Percentiles rank a stretch among this genome's conserved stretches.
Evolutionary conservation across 306 rosid genomes (phyloP).

Genomic region (Cercis canadensis): DNA sequence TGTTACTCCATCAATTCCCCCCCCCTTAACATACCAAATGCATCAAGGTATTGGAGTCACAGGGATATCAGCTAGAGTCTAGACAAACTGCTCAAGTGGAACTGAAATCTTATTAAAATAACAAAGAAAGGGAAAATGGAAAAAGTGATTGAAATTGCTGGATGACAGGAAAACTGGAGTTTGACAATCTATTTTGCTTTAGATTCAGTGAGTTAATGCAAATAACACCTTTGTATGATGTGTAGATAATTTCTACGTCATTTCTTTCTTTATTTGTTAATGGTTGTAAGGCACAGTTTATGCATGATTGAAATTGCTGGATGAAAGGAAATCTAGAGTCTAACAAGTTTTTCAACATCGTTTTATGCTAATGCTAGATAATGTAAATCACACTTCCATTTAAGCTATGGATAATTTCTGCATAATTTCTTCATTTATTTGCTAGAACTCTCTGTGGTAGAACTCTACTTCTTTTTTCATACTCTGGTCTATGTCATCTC

Average conservation of each 20-base stretch:
- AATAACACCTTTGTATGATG: neutral
- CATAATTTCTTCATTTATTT: neutral
- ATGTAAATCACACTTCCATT: no score
- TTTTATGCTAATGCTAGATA: no score
- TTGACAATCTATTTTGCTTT: neutral
- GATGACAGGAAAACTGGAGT: constrained; percentile 14
- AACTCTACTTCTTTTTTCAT: no score
- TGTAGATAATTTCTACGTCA: neutral
- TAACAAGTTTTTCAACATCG: no score
- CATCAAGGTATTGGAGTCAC: no score
- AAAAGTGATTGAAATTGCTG: constrained; percentile 12
- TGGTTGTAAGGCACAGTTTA: neutral
- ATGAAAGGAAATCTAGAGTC: no score
- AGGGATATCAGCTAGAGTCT: neutral
- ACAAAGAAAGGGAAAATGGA: neutral
- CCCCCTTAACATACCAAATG: no score
- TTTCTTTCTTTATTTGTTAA: neutral
- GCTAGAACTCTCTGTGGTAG: no score
- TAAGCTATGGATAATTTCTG: no score
- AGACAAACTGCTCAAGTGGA: constrained; percentile 1
- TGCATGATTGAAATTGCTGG: neutral
- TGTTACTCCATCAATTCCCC: no score
- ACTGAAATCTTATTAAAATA: constrained; percentile 8
- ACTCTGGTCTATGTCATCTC: neutral
- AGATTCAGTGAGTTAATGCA: neutral